These are phyloP conservation scores for Pezicula rhizophila DNA, from an alignment of 2,329 filamentous ascomycete genomes.

Conservation along the genomic window DNA sequence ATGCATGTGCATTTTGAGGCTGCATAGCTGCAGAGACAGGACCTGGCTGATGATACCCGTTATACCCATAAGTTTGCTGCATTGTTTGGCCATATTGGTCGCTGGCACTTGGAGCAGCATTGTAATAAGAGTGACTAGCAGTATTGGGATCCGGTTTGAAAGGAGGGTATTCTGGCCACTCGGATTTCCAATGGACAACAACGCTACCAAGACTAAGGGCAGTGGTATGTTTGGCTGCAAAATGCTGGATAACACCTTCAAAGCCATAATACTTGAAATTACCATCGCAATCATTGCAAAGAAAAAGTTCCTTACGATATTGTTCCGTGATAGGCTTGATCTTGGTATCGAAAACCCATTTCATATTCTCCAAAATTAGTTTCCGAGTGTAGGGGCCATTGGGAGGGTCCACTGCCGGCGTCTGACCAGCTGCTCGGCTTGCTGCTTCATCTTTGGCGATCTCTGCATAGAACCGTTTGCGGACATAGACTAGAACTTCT, in stretches of 20 bases:
- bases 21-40: slow-evolving; percentile 16
- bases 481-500: slow-evolving; percentile 63
- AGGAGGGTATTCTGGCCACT: slow-evolving; percentile 72
- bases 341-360: slow-evolving; percentile 75
- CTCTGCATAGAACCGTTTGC: slow-evolving; percentile 59
- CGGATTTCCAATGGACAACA: slow-evolving; percentile 72
- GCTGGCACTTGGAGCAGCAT: slow-evolving; percentile 25
- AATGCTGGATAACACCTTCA: slow-evolving; percentile 76
- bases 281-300: slow-evolving; percentile 64
- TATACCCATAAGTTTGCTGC: slow-evolving; percentile 28
- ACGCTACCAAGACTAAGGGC: slow-evolving; percentile 64
- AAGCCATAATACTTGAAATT: slow-evolving; percentile 66
- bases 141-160: slow-evolving; percentile 55
- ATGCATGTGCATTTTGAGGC: slow-evolving; percentile 17
- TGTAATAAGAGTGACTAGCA: slow-evolving; percentile 28
- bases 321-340: slow-evolving; percentile 63
- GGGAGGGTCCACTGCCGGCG: slow-evolving; percentile 40
- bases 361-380: slow-evolving; percentile 78
- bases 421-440: slow-evolving; percentile 38
- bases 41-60: slow-evolving; percentile 23
- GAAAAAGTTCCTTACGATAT: slow-evolving; percentile 65
- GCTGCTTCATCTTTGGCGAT: slow-evolving; percentile 47
- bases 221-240: slow-evolving; percentile 73
- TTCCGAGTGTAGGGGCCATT: slow-evolving; percentile 52
- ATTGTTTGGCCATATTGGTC: slow-evolving; percentile 27